Conservation (phyloP, 2,329 filamentous ascomycete genomes). For the Epichloe typhina region DNA sequence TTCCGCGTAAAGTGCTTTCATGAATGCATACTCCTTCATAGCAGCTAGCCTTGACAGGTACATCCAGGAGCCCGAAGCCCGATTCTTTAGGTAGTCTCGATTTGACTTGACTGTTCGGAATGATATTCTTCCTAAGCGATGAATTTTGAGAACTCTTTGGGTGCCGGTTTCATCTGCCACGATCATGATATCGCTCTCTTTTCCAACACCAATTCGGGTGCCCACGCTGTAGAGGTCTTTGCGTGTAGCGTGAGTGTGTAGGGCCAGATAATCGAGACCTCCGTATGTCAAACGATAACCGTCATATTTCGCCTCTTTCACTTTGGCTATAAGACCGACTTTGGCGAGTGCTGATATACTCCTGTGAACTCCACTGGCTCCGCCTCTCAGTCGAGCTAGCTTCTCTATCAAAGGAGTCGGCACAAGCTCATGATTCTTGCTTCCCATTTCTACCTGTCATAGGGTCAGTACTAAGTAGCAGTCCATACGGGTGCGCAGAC, state of each 20-base stretch:
- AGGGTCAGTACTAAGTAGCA: neutral
- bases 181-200: constrained; percentile 94
- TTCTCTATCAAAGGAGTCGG: constrained; percentile 80
- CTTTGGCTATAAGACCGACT: constrained; percentile 74
- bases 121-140: constrained; percentile 86
- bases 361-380: constrained; percentile 65
- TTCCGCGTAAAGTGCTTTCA: constrained; percentile 71
- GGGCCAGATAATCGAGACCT: constrained; percentile 90
- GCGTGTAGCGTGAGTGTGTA: constrained; percentile 74
- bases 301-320: constrained; percentile 95
- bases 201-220: constrained; percentile 88
- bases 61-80: constrained; percentile 82
- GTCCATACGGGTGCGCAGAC: constrained; percentile 4
- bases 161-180: constrained; percentile 67
- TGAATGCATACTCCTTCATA: constrained; percentile 88
- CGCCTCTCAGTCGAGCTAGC: constrained; percentile 67
- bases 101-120: constrained; percentile 95
- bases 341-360: constrained; percentile 89
- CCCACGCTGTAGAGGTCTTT: constrained; percentile 83
- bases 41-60: constrained; percentile 89
- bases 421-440: constrained; percentile 93
- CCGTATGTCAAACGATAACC: constrained; percentile 95
- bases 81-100: constrained; percentile 82
- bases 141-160: constrained; percentile 86
- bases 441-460: constrained; percentile 74